Percentiles rank a stretch among this genome's conserved stretches.
These are phyloP conservation scores for Claviceps spartinae DNA, from an alignment of 2,329 filamentous ascomycete genomes.

Conservation along the genomic window DNA sequence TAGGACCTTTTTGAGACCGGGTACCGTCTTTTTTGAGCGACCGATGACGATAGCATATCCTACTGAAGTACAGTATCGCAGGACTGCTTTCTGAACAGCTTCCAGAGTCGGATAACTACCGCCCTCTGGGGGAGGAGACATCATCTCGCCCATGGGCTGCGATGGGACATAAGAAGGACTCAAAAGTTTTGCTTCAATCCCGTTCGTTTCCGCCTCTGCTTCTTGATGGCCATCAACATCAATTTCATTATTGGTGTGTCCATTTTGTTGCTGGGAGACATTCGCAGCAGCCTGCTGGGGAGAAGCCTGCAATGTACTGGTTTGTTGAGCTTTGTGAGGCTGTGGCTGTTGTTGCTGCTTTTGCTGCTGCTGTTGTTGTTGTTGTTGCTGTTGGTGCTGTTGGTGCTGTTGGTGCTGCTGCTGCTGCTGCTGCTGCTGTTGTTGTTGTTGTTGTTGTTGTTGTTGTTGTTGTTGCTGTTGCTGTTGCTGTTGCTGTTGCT, in stretches of 20 bases:
- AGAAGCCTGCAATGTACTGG: constrained; percentile 18
- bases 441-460: constrained; percentile 6
- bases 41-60: constrained; percentile 57
- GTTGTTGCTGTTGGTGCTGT: constrained; percentile 18
- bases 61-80: constrained; percentile 52
- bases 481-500: constrained; percentile 6
- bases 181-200: constrained; percentile 33
- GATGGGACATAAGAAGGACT: constrained; percentile 37
- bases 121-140: constrained; percentile 50
- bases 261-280: constrained; percentile 25
- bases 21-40: constrained; percentile 53
- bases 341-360: constrained; percentile 17
- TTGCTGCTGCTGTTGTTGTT: not conserved
- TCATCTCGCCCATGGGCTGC: constrained; percentile 43
- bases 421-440: constrained; percentile 13
- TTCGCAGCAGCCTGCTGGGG: constrained; percentile 21
- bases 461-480: constrained; percentile 17
- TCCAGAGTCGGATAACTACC: constrained; percentile 51
- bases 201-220: constrained; percentile 29
- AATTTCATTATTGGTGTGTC: constrained; percentile 34
- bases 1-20: constrained; percentile 52
- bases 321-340: constrained; percentile 19
- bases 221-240: constrained; percentile 38
- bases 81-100: constrained; percentile 48
- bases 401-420: constrained; percentile 13